Conservation (phyloP, 2,329 filamentous ascomycete species). For the Monilinia aucupariae region DNA sequence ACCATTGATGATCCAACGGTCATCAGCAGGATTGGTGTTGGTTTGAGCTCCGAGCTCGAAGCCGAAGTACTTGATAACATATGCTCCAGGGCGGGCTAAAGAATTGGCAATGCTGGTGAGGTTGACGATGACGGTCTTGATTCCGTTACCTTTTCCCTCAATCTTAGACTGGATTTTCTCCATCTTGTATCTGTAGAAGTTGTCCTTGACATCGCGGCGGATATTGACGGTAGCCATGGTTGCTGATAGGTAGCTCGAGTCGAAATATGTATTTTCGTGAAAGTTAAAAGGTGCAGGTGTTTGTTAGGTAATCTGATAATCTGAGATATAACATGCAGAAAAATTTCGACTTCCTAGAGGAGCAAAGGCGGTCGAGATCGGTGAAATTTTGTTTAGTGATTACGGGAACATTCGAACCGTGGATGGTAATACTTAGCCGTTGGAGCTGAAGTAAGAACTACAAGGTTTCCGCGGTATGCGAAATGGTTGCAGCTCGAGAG, state of each 20-base stretch:
- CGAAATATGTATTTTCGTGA: slow-evolving; percentile 22
- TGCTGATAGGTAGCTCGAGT: slow-evolving; percentile 39
- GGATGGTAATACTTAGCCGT: slow-evolving; percentile 64
- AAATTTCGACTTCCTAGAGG: slow-evolving; percentile 35
- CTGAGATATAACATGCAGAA: slow-evolving; percentile 41
- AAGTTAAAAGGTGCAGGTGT: slow-evolving; percentile 22
- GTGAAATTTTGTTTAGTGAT: slow-evolving; percentile 40
- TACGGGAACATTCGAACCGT: slow-evolving; percentile 33
- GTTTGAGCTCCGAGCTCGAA: slow-evolving; percentile 98
- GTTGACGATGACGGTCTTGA: slow-evolving; percentile 98
- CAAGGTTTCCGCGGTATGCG: slow-evolving; percentile 91
- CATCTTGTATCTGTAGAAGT: slow-evolving; percentile 99
- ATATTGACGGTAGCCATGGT: slow-evolving; percentile 98
- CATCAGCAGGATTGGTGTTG: slow-evolving; percentile 93
- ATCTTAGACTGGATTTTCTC: slow-evolving; percentile 98
- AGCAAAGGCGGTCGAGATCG: slow-evolving; percentile 50
- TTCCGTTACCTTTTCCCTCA: slow-evolving; percentile 98
- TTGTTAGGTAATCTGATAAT: slow-evolving; percentile 29
- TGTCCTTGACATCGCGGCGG: slow-evolving; percentile 94
- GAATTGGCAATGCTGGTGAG: slow-evolving; percentile 88
- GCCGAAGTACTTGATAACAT: slow-evolving; percentile 99
- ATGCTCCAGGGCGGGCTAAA: slow-evolving; percentile 83
- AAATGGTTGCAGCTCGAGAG: slow-evolving; percentile 95
- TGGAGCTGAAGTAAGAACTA: slow-evolving; percentile 82
- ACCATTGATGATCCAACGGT: slow-evolving; percentile 99